Conservation (phyloP, 2,329 filamentous ascomycete genomes). For the Trichoderma oligosporum region DNA sequence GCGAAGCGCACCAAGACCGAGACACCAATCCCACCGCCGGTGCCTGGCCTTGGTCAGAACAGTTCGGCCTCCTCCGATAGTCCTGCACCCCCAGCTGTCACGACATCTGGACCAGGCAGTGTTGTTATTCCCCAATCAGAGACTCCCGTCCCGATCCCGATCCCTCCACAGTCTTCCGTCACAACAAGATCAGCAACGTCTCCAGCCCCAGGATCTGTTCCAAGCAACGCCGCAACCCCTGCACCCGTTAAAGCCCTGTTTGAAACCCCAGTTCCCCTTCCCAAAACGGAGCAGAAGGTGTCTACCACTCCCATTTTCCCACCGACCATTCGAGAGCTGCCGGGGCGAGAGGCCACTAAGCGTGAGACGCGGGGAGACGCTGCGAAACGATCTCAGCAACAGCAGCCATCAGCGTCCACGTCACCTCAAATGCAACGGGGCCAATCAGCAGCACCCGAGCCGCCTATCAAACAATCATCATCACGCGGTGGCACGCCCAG, state of each 20-base stretch:
- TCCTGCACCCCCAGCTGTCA: slow-evolving; percentile 22
- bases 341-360: slow-evolving; percentile 33
- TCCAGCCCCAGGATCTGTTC: slow-evolving; percentile 28
- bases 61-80: slow-evolving; percentile 29
- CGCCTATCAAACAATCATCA: slow-evolving; percentile 29
- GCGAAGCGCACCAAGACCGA: slow-evolving; percentile 55
- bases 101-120: slow-evolving; percentile 22
- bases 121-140: slow-evolving; percentile 32
- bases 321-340: slow-evolving; percentile 27
- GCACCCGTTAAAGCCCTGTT: slow-evolving; percentile 33
- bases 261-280: slow-evolving; percentile 38
- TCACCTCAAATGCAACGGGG: slow-evolving; percentile 26
- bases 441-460: slow-evolving; percentile 18
- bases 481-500: slow-evolving; percentile 37
- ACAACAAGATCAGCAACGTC: slow-evolving; percentile 32
- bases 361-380: slow-evolving; percentile 46
- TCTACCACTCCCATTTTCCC: slow-evolving; percentile 33
- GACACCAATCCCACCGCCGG: slow-evolving; percentile 51
- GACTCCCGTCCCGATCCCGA: slow-evolving; percentile 42
- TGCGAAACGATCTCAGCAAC: slow-evolving; percentile 41
- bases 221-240: slow-evolving; percentile 25
- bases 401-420: slow-evolving; percentile 23
- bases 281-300: slow-evolving; percentile 32
- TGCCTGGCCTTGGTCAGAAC: slow-evolving; percentile 31
- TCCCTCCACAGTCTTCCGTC: slow-evolving; percentile 30